Evolutionary conservation across 2,329 filamentous ascomycete genomes (phyloP).

Genomic region (Exophiala aquamarina): DNA sequence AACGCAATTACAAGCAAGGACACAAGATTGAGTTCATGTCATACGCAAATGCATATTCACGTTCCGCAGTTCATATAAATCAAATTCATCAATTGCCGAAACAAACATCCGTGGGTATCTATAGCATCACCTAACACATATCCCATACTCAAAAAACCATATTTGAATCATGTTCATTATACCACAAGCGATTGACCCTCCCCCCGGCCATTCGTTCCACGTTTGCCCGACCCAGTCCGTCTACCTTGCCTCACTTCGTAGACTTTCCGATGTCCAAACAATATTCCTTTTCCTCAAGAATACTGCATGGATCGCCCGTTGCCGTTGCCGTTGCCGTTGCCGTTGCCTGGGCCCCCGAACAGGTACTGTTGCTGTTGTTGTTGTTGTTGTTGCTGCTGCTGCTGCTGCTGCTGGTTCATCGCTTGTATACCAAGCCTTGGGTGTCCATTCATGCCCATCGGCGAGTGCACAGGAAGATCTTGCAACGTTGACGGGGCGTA

Average conservation of each 20-base stretch:
- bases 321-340: neutral
- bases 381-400: slow-evolving; percentile 13
- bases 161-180: too few species aligned
- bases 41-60: too few species aligned
- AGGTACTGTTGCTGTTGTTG: slow-evolving; percentile 11
- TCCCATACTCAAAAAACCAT: neutral
- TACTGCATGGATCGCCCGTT: neutral
- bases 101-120: too few species aligned
- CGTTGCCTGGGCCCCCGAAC: slow-evolving; percentile 5
- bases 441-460: slow-evolving; percentile 6
- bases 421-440: slow-evolving; percentile 19
- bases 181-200: neutral
- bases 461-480: slow-evolving; percentile 3
- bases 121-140: neutral
- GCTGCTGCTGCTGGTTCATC: slow-evolving; percentile 8
- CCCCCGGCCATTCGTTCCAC: too few species aligned
- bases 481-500: slow-evolving; percentile 13
- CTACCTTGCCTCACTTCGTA: too few species aligned
- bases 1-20: too few species aligned
- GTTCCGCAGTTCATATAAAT: too few species aligned
- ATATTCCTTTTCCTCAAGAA: too few species aligned
- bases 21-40: too few species aligned
- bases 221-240: too few species aligned
- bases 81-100: too few species aligned
- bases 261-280: too few species aligned